Evolutionary conservation across 495 filamentous ascomycete species (phyloP), one percentile per base, ranked within the genome.

Genomic region (Lindgomyces ingoldianus): DNA sequence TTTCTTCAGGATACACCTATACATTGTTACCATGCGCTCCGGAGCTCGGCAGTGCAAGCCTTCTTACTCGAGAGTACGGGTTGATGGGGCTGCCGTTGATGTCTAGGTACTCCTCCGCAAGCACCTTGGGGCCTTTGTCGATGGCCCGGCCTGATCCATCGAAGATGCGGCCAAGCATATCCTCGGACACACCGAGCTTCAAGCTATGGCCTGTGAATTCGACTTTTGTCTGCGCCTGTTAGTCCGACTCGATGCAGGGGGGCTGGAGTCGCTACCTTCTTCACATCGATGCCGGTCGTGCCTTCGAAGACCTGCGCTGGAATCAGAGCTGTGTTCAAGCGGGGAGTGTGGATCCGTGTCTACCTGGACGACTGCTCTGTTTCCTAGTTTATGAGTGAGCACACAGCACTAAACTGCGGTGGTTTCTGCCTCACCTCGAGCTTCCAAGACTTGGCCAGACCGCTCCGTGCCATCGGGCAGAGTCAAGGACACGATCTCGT

Each of bases 71-170:
- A 36, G 92, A 91, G 79, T 96, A 98, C 46, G 95, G 95, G 77
- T 99, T 99, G 78, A 99, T 99, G 47, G 95, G 94, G 76, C 90
- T 93, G 74, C 95, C 95, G 80, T 99, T 99, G 81, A 98, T 99
- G 77, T 99, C 95, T 69, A 99, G 80, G 74, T 93, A 97, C 66
- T 99, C 93, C 77, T 99, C 95, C 33, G 95, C 93, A 59, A 99
- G 79, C 68, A 99, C 95, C 80, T 97, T 97, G 19, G 95, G 95
- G 25, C 95, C 95, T 80, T 98, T 98, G 79, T 99, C 95, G 73
- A 98, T 98, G 50, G 95, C 87, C 76, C 92, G 87, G 68, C 95
- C 95, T 41, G 93, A 97, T 72, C 95, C 95, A 79, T 99, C 93
- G 75, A 99, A 99, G 73, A 96, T 91, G 79, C 95, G 91, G 66